phyloP scores from a whole-genome alignment of 139 green algal genomes.

The Ettlia oleoabundans region DNA sequence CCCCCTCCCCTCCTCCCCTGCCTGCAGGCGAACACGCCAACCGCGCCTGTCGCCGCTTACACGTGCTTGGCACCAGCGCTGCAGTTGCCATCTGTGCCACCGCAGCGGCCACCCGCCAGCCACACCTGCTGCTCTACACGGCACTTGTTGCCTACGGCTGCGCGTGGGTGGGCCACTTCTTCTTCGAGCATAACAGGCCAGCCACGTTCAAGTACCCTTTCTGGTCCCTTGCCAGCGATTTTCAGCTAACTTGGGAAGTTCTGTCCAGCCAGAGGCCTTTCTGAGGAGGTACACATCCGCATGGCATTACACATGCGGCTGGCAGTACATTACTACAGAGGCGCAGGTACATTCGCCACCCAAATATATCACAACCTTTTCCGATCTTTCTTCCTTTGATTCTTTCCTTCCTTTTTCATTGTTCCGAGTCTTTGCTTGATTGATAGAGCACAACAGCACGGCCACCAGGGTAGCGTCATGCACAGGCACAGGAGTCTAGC shows the following conservation, averaged over 20 bases:
- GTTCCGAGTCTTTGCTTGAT: too few relatives aligned
- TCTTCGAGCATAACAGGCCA: conserved; percentile 41
- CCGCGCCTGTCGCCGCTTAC: conserved; percentile 37
- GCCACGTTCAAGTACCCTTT: conserved; percentile 40
- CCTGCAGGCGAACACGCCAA: conserved; percentile 39
- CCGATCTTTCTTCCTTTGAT: too few relatives aligned
- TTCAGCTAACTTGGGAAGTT: conserved; percentile 14
- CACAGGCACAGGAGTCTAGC: too few relatives aligned
- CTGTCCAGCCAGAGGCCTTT: background rate
- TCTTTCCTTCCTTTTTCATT: too few relatives aligned
- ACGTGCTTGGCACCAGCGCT: conserved; percentile 27
- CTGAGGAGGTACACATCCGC: too few relatives aligned
- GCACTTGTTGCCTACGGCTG: conserved; percentile 30
- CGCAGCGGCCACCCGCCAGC: background rate
- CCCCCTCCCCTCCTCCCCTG: background rate
- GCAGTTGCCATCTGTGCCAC: conserved; percentile 17
- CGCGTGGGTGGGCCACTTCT: conserved; percentile 40
- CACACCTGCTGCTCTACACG: background rate
- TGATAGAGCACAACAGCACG: too few relatives aligned
- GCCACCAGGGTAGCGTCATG: too few relatives aligned
- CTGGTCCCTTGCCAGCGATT: conserved; percentile 7
- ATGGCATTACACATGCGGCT: background rate
- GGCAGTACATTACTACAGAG: background rate
- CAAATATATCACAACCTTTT: too few relatives aligned
- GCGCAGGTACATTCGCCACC: too few relatives aligned